Evolutionary conservation across 306 rosid genomes (phyloP), one percentile per base, ranked within the genome.

Genomic region (Vigna reflexopilosa): DNA sequence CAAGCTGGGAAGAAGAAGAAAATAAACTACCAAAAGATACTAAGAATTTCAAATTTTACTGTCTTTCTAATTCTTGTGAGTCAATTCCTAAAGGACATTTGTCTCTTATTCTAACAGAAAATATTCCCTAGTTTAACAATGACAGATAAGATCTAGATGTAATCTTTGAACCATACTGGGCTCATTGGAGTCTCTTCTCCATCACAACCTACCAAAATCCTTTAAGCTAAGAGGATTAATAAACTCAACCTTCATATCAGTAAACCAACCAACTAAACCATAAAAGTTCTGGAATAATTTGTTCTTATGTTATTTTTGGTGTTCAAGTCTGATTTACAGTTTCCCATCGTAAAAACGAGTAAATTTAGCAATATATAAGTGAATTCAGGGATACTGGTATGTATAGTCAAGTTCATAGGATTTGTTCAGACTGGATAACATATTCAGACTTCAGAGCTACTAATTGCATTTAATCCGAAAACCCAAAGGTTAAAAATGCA

Each of bases 391-490:
- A 58, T 20, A 45, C 32, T 40, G 70, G 24, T 14, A 58, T 6
- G 24, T 14, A 58, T 6, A 78, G 36, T 13, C 11, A 51, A 22
- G 55, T 17, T 8, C 24, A 51, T 5, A 15, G 16, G 14, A 65
- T 38, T 13, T 16, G 19, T 36, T 64, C 51, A n/a, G 8, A 16
- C 44, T 66, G 67, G 1, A n/a, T 26, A 66, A 38, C 32, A 30
- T 56, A 9, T 47, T 69, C 19, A 57, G n/a, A 78, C 61, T 44
- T 44, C 17, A 56, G 22, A 67, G 28, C 44, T 36, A 28, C 59
- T 42, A 26, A 77, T 19, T 42, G 40, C 50, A 77, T 19, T 52
- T 19, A 42, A 65, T 55, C 24, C 16, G 0, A 42, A 40, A 67
- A 54, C 67, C 36, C 28, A 54, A 49, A 47, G 32, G 15, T 40